phyloP scores from a whole-genome alignment of 2,329 filamentous ascomycete species.

The Rhinocladiella similis region DNA sequence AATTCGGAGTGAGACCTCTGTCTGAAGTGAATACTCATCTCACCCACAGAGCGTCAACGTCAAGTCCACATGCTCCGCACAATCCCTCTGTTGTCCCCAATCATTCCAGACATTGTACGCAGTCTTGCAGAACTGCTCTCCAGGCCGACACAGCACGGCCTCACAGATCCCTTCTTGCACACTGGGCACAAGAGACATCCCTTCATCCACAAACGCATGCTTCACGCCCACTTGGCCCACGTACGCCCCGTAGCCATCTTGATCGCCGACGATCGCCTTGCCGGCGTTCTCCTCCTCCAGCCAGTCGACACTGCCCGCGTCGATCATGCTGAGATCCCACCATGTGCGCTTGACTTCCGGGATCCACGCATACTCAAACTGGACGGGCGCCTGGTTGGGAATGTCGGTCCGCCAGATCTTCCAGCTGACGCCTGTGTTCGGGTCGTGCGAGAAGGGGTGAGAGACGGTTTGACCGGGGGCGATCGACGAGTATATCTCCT shows the following conservation, averaged over 20 bases:
- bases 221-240: constrained; percentile 9
- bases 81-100: constrained; percentile 16
- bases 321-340: constrained; percentile 23
- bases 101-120: constrained; percentile 19
- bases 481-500: constrained; percentile 10
- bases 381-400: constrained; percentile 11
- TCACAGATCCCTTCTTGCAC: constrained; percentile 10
- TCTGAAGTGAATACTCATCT: too few relatives aligned
- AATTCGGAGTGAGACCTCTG: too few relatives aligned
- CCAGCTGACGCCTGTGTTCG: constrained; percentile 18
- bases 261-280: constrained; percentile 5
- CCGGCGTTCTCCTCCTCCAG: constrained; percentile 4
- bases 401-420: constrained; percentile 16
- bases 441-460: constrained; percentile 16
- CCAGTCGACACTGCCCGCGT: constrained; percentile 12
- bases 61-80: constrained; percentile 7
- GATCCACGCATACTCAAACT: constrained; percentile 16
- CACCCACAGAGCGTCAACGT: constrained; percentile 18
- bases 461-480: neutral
- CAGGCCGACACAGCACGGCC: constrained; percentile 3
- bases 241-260: constrained; percentile 10
- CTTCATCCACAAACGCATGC: constrained; percentile 12
- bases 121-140: constrained; percentile 11
- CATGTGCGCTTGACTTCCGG: constrained; percentile 4
- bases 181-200: constrained; percentile 9